Evolutionary conservation across 2,329 filamentous ascomycete species (phyloP), one percentile per base, ranked within the genome.

Genomic region (Penicillium frequentans): DNA sequence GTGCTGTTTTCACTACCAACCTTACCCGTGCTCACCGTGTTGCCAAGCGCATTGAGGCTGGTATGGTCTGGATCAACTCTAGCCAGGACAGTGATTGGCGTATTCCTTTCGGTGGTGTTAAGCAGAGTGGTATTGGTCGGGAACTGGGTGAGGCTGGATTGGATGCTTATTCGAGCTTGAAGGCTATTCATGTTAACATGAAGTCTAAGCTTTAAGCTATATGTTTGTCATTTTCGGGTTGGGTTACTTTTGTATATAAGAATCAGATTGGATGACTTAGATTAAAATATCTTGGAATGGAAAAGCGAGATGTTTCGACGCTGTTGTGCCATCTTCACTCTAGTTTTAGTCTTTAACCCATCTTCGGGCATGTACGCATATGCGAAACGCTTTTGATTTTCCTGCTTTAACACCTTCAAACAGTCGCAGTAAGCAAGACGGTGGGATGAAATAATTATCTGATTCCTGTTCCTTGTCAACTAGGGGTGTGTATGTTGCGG

Each of bases 101-200:
- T 2, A 70, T 75, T 51, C 72, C 73, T 0, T 75, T 74, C 54
- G 74, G 74, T 47, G 74, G 74, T 23, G 79, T 82, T 10, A 84
- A 84, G 71, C 79, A 82, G 70, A 79, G 75, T 61, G 82, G 82
- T 4, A 83, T 83, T 64, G 82, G 82, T 19, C 68, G 81, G 39
- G 82, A 84, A 68, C 67, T 83, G 26, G 82, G 82, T 3, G 80
- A 83, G 68, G 81, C 81, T 44, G 81, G 81, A 1, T 64, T 84
- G 58, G 79, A 81, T 49, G 79, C 79, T n/a, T 84, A 84, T 46
- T 66, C 65, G 2, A 64, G 46, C 33, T 62, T 64, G 3, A 72
- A 73, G 58, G 68, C 68, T 31, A 59, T 73, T 16, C 70, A 72
- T 63, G 68, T 73, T 13, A 73, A 73, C 47, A 62, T 73, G 67